Percentiles rank a stretch among this genome's conserved stretches.
These are phyloP conservation scores for Arthrinium phaeospermum DNA, from an alignment of 2,329 filamentous ascomycete species.

Conservation along the genomic window DNA sequence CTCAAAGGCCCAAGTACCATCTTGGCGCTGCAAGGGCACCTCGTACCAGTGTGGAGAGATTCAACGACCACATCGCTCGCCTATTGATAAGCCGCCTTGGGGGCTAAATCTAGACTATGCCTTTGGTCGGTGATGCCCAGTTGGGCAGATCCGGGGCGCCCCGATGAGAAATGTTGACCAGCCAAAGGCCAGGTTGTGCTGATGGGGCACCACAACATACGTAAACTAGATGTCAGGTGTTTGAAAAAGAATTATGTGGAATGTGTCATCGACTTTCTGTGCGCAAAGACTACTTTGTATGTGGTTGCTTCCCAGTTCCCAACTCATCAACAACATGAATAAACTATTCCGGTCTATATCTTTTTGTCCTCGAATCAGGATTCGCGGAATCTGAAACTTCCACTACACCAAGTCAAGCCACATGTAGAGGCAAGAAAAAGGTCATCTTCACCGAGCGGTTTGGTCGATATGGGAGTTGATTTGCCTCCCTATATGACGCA, in stretches of 20 bases:
- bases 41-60: background rate
- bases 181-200: background rate
- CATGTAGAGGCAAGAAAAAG: background rate
- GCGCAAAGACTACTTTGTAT: background rate
- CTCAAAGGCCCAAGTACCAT: background rate
- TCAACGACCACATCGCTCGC: background rate
- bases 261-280: background rate
- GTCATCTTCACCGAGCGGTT: background rate
- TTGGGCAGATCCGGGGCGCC: background rate
- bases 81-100: background rate
- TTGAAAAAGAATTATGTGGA: background rate
- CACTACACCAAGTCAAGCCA: background rate
- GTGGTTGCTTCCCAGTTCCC: no score
- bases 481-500: background rate
- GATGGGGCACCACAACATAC: background rate
- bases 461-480: background rate
- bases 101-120: background rate
- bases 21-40: constrained; percentile 3
- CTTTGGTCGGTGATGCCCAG: background rate
- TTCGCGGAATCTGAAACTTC: background rate
- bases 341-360: background rate
- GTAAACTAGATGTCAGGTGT: background rate
- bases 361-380: background rate
- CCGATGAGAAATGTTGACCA: background rate
- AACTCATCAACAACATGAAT: background rate